These are phyloP conservation scores for Leishmania gerbilli DNA, from an alignment of 208 protist genomes.

Conservation along the genomic window DNA sequence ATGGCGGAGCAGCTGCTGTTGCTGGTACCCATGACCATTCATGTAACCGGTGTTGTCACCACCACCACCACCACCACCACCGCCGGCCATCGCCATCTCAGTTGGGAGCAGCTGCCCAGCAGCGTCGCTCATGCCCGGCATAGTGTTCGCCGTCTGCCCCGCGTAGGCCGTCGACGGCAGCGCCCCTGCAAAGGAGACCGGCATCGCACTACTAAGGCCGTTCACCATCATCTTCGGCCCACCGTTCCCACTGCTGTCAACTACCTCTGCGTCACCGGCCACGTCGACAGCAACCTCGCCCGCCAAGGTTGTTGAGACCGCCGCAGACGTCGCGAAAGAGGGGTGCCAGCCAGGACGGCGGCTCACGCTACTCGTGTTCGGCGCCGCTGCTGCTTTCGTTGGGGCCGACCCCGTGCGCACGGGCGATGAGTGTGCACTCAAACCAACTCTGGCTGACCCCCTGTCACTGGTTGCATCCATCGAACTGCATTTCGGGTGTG, in stretches of 20 bases:
- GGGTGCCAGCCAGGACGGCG: conserved; percentile 32
- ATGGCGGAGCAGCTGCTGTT: not conserved
- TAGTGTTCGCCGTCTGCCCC: not conserved
- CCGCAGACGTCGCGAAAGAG: not conserved
- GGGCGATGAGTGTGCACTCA: not conserved
- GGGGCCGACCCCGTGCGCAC: not conserved
- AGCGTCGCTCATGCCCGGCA: not conserved
- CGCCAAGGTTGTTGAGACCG: not conserved
- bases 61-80: not conserved
- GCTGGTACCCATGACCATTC: conserved; percentile 7
- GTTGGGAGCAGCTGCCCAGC: not conserved
- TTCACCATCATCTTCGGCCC: not conserved
- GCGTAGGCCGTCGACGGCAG: not conserved
- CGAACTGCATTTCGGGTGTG: not conserved
- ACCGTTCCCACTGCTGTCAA: not conserved
- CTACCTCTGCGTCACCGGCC: not conserved
- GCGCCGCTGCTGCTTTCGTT: not conserved
- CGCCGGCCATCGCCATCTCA: not conserved
- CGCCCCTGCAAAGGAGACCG: not conserved
- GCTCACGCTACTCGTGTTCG: conserved; percentile 27
- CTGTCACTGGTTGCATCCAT: not conserved
- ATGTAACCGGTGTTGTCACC: not conserved
- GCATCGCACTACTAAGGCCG: not conserved
- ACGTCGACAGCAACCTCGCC: not conserved
- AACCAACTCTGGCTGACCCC: not conserved